Conservation (phyloP, 139 green algal genomes). For the Haematococcus lacustris region DNA sequence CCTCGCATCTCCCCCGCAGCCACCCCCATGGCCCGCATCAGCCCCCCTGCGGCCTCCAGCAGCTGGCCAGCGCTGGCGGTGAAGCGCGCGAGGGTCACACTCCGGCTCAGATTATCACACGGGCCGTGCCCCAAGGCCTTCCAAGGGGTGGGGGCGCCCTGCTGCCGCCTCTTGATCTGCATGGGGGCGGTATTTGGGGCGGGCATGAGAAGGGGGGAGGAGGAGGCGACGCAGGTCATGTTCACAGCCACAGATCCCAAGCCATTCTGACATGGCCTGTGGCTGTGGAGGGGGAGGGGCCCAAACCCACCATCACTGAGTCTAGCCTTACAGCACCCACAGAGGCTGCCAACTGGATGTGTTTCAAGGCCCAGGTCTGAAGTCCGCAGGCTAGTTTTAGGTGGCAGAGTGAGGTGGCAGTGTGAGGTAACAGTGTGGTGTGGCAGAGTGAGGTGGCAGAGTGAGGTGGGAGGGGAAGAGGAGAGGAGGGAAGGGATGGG, state of each 20-base stretch:
- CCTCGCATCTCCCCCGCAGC: constrained; percentile 61
- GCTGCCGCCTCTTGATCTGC: constrained; percentile 72
- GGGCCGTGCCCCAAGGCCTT: constrained; percentile 89
- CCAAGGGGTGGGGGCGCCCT: constrained; percentile 49
- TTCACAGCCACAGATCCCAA: background rate
- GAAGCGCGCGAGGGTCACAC: constrained; percentile 22
- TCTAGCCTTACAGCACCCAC: background rate
- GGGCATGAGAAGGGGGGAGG: background rate
- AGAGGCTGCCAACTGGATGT: background rate
- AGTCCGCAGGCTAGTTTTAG: no score
- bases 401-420: no score
- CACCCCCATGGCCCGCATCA: constrained; percentile 53
- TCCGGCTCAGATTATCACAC: constrained; percentile 76
- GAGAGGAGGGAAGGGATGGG: background rate
- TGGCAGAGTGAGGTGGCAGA: background rate
- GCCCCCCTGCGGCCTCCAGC: constrained; percentile 18
- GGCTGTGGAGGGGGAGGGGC: background rate
- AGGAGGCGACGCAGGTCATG: background rate
- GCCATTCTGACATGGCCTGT: background rate
- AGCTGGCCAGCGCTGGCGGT: constrained; percentile 31
- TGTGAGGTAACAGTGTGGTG: no score
- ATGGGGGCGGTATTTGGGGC: constrained; percentile 48
- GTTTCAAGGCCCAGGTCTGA: no score
- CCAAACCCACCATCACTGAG: background rate
- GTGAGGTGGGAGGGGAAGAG: background rate